These are phyloP conservation scores for Choiromyces venosus DNA, from an alignment of 495 filamentous ascomycete genomes.

Conservation along the genomic window DNA sequence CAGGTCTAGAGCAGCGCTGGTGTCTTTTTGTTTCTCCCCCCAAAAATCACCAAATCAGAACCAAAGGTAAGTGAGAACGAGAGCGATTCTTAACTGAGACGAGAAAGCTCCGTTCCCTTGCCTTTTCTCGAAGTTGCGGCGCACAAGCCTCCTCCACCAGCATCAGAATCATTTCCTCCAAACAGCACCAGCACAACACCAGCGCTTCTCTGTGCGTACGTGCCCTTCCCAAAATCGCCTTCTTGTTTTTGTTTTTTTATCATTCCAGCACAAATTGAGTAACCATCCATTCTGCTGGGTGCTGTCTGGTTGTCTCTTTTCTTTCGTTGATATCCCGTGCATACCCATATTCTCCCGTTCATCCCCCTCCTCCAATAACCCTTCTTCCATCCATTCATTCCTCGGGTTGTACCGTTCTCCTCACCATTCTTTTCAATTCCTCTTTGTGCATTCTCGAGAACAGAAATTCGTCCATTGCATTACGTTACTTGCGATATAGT, in stretches of 20 bases:
- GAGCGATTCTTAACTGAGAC: background rate
- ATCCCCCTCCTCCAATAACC: conserved; percentile 25
- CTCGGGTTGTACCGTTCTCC: conserved; percentile 20
- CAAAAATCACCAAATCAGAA: background rate
- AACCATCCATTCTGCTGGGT: conserved; percentile 15
- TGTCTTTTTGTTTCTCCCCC: background rate
- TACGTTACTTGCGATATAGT: background rate
- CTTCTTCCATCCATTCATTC: conserved; percentile 19
- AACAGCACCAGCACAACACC: background rate
- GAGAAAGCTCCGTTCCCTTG: conserved; percentile 23
- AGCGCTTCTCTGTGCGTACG: conserved; percentile 19
- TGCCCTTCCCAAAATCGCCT: conserved; percentile 20
- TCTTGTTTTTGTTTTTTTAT: conserved; percentile 29
- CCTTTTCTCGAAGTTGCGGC: conserved; percentile 36
- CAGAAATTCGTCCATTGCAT: conserved; percentile 4
- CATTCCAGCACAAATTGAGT: conserved; percentile 21
- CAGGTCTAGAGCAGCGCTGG: background rate
- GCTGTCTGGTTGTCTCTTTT: conserved; percentile 11
- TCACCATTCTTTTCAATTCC: conserved; percentile 19
- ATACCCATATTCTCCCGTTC: conserved; percentile 36
- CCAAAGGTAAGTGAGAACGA: background rate
- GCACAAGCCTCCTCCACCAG: conserved; percentile 31
- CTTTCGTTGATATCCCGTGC: conserved; percentile 31
- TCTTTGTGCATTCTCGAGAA: conserved; percentile 26
- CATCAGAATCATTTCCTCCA: background rate